A percentile compares a stretch with the other conserved stretches of the same genome.
Conservation (phyloP, 2,329 filamentous ascomycete genomes). For the Arthrobotrys sphaeroides region DNA sequence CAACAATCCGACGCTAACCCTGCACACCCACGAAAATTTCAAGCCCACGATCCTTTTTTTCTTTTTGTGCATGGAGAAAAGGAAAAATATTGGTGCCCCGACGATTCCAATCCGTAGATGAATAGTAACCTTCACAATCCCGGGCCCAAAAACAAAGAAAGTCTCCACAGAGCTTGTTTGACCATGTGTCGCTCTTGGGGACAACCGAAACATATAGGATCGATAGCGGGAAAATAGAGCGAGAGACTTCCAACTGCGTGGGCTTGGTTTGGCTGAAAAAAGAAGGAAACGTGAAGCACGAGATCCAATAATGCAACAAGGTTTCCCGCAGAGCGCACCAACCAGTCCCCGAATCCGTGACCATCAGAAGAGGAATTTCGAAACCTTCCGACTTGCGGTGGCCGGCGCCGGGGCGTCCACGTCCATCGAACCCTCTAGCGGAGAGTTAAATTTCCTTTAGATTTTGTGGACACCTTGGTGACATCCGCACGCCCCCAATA, state of each 20-base stretch:
- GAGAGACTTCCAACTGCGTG: constrained; percentile 8
- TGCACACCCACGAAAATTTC: constrained; percentile 39
- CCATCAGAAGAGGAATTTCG: constrained; percentile 24
- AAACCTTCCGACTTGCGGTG: constrained; percentile 53
- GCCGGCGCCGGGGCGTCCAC: constrained; percentile 45
- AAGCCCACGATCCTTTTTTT: constrained; percentile 23
- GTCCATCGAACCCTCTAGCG: constrained; percentile 38
- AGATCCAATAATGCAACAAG: constrained; percentile 43
- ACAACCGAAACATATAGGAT: constrained; percentile 3
- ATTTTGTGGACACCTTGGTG: constrained; percentile 31
- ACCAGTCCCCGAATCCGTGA: constrained; percentile 26
- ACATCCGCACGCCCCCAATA: constrained; percentile 16
- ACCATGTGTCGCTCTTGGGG: constrained; percentile 5
- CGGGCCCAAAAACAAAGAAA: constrained; percentile 9
- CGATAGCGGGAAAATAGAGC: constrained; percentile 42
- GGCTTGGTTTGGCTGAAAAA: constrained; percentile 34
- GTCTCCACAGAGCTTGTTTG: constrained; percentile 7
- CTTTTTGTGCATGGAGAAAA: constrained; percentile 18
- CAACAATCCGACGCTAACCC: constrained; percentile 51
- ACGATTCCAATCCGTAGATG: neutral
- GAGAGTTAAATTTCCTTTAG: constrained; percentile 49
- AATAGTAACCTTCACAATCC: neutral
- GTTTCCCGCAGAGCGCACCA: constrained; percentile 26
- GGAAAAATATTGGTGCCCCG: neutral
- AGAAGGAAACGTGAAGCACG: constrained; percentile 50